Percentiles rank a stretch among this genome's conserved stretches.
Evolutionary conservation across 208 protist species (phyloP).

Genomic region (Trypanosoma mega): DNA sequence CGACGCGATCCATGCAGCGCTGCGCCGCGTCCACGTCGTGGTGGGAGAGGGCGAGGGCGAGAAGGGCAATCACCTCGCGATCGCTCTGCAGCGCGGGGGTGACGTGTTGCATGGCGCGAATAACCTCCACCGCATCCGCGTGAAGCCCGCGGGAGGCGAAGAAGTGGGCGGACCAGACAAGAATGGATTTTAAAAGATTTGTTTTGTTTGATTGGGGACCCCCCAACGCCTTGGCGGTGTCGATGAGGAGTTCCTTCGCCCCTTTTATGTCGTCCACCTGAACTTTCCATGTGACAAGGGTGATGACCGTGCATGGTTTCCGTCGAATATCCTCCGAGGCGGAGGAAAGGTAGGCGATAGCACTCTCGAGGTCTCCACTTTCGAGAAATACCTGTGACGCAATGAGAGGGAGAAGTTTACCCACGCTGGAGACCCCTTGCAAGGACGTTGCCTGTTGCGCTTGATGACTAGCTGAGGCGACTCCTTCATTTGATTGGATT

Average conservation of each 20-base stretch:
- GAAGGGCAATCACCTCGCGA: slow-evolving; percentile 47
- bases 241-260: slow-evolving; percentile 29
- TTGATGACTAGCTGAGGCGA: too few species aligned
- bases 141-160: slow-evolving; percentile 41
- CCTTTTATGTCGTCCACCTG: slow-evolving; percentile 42
- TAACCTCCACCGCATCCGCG: slow-evolving; percentile 39
- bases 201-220: slow-evolving; percentile 16
- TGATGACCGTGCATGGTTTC: slow-evolving; percentile 50
- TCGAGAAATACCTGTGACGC: slow-evolving; percentile 77
- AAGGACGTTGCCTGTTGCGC: slow-evolving; percentile 2
- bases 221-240: slow-evolving; percentile 8
- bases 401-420: slow-evolving; percentile 42
- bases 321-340: slow-evolving; percentile 28
- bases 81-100: slow-evolving; percentile 36
- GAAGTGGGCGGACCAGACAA: slow-evolving; percentile 67
- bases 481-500: slow-evolving; percentile 5
- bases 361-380: slow-evolving; percentile 56
- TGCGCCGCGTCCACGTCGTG: slow-evolving; percentile 45
- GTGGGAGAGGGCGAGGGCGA: slow-evolving; percentile 55
- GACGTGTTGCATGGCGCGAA: slow-evolving; percentile 34
- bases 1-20: slow-evolving; percentile 16
- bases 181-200: slow-evolving; percentile 29
- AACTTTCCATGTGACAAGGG: slow-evolving; percentile 54
- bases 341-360: slow-evolving; percentile 44
- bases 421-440: slow-evolving; percentile 4